Evolutionary conservation across 768 basidiomycete genomes (phyloP).

Genomic region (Galerina marginata): DNA sequence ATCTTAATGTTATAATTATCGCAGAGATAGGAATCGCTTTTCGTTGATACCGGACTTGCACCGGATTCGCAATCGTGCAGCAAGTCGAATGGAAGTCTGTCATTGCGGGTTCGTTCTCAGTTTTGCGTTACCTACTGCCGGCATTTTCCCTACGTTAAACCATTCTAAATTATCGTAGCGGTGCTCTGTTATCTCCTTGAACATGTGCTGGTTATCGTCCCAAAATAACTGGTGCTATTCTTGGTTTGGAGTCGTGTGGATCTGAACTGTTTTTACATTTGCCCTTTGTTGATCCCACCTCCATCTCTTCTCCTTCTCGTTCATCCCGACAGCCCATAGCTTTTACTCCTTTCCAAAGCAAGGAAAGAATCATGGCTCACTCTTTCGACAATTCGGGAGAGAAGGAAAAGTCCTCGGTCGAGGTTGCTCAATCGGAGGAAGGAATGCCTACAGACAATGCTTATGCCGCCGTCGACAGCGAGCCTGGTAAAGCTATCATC

Average conservation of each 20-base stretch:
- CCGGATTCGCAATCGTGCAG: too few relatives aligned
- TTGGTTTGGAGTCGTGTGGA: not conserved
- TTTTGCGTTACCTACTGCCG: too few relatives aligned
- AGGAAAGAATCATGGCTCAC: not conserved
- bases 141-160: too few relatives aligned
- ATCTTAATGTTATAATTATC: too few relatives aligned
- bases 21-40: too few relatives aligned
- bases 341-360: not conserved
- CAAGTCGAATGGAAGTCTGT: too few relatives aligned
- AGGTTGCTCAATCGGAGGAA: not conserved
- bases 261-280: not conserved
- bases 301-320: slow-evolving; percentile 1
- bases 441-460: not conserved
- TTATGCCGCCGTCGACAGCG: slow-evolving; percentile 4
- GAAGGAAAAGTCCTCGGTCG: slow-evolving; percentile 1
- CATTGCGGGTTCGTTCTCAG: too few relatives aligned
- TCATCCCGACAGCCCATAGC: not conserved
- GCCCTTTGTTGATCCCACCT: not conserved
- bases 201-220: not conserved
- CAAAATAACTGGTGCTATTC: slow-evolving; percentile 3
- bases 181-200: too few relatives aligned
- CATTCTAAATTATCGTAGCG: too few relatives aligned
- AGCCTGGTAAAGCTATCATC: slow-evolving; percentile 19
- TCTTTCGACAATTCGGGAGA: not conserved
- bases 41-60: too few relatives aligned